Evolutionary conservation across 805 yeast species (phyloP), one percentile per base, ranked within the genome.

Genomic region (Candida chauliodis): DNA sequence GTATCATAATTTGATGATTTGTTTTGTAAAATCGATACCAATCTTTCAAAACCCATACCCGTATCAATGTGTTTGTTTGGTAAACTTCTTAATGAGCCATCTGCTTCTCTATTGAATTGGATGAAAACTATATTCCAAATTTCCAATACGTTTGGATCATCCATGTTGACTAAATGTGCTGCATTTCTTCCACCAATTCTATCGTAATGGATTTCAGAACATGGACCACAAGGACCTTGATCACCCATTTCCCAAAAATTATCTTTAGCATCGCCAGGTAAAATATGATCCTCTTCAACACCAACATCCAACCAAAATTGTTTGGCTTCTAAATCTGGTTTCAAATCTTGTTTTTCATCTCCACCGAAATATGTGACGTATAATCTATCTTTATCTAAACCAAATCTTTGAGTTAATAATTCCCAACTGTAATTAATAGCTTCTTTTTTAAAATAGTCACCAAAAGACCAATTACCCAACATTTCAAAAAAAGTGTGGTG

Each of bases 181-280:
- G 98, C 99, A 57, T 93, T 91, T 73, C 99, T 83, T 42, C 98
- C 97, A 49, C 99, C 99, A 48, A 93, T 89, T 68, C 99, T 81
- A 66, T 93, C 99, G 63, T 88, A 93, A 65, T 93, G 99, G 51
- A 93, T 77, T 66, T 93, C 99, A 17, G 95, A 84, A 69, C 99
- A 95, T 37, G 99, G 99, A 46, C 99, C 99, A 73, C 99, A 93
- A 34, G 99, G 99, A 50, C 99, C 99, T 71, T 91, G 98, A 58
- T 95, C 99, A 54, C 99, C 99, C 99, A 93, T 93, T 72, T 93
- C 99, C 99, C 99, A 93, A 66, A 93, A 93, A 69, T 93, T 93
- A 62, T 93, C 99, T 57, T 80, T 71, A 38, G 81, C 85, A 50
- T 81, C 70, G 41, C 99, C 99, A 15, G 96, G 95, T 49, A 93